Evolutionary conservation across 306 rosid species (phyloP).

Genomic region (Spatholobus suberectus): DNA sequence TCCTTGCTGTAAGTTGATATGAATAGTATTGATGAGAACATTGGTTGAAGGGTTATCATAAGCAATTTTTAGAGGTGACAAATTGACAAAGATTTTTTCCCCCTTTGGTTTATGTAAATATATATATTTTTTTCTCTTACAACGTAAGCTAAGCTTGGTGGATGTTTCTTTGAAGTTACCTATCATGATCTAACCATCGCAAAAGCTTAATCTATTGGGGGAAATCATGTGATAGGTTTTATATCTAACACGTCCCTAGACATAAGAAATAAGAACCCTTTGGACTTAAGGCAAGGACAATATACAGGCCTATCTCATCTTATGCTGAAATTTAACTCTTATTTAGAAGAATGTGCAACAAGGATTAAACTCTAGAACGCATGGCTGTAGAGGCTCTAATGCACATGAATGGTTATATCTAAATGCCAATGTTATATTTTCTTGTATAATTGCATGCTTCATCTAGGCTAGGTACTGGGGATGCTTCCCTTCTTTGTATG

Average conservation of each 20-base stretch:
- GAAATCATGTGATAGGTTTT: not conserved
- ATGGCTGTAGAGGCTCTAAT: not conserved
- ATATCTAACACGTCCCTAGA: not conserved
- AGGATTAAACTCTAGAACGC: not conserved
- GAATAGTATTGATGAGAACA: not conserved
- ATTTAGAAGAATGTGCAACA: not conserved
- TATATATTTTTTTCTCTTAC: not conserved
- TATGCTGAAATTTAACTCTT: not conserved
- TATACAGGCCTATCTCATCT: not conserved
- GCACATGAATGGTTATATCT: not conserved
- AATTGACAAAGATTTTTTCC: not conserved
- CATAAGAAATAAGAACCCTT: not conserved
- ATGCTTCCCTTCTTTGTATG: not conserved
- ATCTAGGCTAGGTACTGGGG: not conserved
- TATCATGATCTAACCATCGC: not conserved
- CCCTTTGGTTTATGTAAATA: not conserved
- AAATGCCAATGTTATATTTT: not conserved
- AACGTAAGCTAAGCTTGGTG: not conserved
- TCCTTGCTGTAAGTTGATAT: not conserved
- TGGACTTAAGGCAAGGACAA: not conserved
- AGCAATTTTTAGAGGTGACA: not conserved
- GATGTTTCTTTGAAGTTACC: not conserved
- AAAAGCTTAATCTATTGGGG: not conserved
- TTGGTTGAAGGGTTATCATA: not conserved
- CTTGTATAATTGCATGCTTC: slow-evolving; percentile 5